phyloP scores from a whole-genome alignment of 768 basidiomycete species.

The Mycena pura region DNA sequence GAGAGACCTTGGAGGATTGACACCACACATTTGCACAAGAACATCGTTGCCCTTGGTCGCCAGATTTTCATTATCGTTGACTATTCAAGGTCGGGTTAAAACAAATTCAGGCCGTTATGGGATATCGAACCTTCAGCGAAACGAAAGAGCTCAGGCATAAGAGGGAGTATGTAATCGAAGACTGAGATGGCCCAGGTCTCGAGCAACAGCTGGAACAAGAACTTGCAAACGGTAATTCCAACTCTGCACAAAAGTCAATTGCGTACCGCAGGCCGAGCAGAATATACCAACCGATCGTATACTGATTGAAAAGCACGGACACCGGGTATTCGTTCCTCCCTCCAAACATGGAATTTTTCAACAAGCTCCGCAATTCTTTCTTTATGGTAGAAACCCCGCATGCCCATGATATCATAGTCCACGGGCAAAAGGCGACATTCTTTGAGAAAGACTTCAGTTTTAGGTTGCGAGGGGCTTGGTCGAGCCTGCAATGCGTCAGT shows the following conservation, averaged over 20 bases:
- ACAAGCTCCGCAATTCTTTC: constrained; percentile 67
- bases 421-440: constrained; percentile 65
- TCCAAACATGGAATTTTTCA: constrained; percentile 70
- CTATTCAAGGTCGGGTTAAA: constrained; percentile 38
- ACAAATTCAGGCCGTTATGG: not conserved
- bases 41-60: constrained; percentile 68
- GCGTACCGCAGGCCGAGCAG: not conserved
- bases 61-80: constrained; percentile 79
- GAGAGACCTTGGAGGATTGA: constrained; percentile 75
- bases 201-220: constrained; percentile 77
- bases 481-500: constrained; percentile 54
- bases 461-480: constrained; percentile 66
- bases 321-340: constrained; percentile 72
- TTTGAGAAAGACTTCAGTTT: constrained; percentile 65
- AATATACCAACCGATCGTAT: constrained; percentile 70
- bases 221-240: constrained; percentile 73
- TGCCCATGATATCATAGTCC: constrained; percentile 78
- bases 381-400: constrained; percentile 67
- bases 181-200: constrained; percentile 77
- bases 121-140: constrained; percentile 67
- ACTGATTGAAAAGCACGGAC: constrained; percentile 82
- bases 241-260: constrained; percentile 46
- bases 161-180: constrained; percentile 83
- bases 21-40: constrained; percentile 84
- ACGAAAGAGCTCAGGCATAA: constrained; percentile 81